A percentile compares a stretch with the other conserved stretches of the same genome.
These are phyloP conservation scores for Colletotrichum costaricense DNA, from an alignment of 2,329 filamentous ascomycete species.

Conservation along the genomic window DNA sequence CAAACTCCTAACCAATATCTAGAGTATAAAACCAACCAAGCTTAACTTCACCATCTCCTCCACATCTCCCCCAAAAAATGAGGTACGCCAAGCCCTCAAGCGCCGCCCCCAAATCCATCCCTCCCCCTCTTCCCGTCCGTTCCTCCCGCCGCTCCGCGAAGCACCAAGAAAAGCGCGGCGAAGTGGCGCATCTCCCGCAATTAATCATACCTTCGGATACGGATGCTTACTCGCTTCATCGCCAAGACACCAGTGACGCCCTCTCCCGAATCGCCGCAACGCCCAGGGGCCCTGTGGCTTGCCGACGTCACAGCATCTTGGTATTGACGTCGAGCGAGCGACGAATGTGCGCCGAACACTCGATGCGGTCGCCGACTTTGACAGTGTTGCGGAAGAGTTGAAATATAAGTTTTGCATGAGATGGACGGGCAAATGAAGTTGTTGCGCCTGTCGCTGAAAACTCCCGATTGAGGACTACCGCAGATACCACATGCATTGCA, in stretches of 20 bases:
- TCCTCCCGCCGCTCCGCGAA: neutral
- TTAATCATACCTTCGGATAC: neutral
- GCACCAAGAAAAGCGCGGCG: neutral
- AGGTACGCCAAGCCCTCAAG: constrained; percentile 7
- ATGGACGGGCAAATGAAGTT: too few species aligned
- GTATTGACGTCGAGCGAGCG: too few species aligned
- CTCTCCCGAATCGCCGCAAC: neutral
- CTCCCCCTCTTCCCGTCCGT: neutral
- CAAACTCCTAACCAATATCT: too few species aligned
- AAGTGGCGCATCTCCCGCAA: neutral
- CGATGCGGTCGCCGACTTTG: too few species aligned
- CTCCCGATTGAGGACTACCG: too few species aligned
- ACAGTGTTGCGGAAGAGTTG: too few species aligned
- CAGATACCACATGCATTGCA: too few species aligned
- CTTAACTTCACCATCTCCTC: neutral
- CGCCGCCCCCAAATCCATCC: neutral
- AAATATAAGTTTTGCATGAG: too few species aligned
- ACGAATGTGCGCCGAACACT: too few species aligned
- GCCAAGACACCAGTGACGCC: neutral
- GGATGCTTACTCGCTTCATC: neutral
- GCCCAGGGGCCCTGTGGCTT: neutral
- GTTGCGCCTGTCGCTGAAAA: too few species aligned
- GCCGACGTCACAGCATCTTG: neutral
- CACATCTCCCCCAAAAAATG: neutral
- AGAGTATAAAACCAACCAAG: too few species aligned